Percentiles rank a stretch among this genome's conserved stretches.
These are phyloP conservation scores for Rhododendron henanense DNA, from an alignment of 148 eudicot species.

Conservation along the genomic window DNA sequence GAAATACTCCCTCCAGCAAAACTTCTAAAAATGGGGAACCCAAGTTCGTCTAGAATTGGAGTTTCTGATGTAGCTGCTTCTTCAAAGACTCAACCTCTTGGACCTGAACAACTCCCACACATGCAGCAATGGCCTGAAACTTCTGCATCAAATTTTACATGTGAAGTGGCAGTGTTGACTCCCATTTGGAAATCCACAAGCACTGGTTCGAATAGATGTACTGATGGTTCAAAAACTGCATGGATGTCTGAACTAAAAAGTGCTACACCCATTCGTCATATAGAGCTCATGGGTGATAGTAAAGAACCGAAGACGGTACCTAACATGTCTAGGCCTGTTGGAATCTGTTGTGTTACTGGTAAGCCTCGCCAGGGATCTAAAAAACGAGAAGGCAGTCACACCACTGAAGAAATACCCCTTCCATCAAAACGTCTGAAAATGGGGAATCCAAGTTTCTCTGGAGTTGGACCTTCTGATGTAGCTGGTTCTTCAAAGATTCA, in stretches of 20 bases:
- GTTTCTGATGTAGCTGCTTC: slow-evolving; percentile 18
- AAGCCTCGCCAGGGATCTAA: slow-evolving; percentile 9
- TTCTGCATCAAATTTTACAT: neutral
- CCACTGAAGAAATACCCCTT: slow-evolving; percentile 15
- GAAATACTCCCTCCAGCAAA: slow-evolving; percentile 31
- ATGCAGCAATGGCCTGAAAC: slow-evolving; percentile 5
- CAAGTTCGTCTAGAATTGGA: slow-evolving; percentile 13
- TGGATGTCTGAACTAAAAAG: slow-evolving; percentile 12
- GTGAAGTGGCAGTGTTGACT: neutral
- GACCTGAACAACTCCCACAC: slow-evolving; percentile 10
- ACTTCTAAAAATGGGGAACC: slow-evolving; percentile 29
- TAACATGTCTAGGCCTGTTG: neutral
- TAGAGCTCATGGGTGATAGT: neutral
- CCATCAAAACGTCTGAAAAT: slow-evolving; percentile 46
- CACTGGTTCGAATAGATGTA: slow-evolving; percentile 18
- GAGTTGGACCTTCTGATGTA: slow-evolving; percentile 5
- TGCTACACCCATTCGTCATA: neutral
- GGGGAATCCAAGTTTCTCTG: slow-evolving; percentile 15
- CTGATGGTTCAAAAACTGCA: slow-evolving; percentile 15
- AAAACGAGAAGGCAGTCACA: slow-evolving; percentile 5
- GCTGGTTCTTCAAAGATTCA: slow-evolving; percentile 13
- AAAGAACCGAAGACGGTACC: neutral
- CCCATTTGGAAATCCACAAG: neutral
- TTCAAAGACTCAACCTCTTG: slow-evolving; percentile 7
- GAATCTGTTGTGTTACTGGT: slow-evolving; percentile 5